Evolutionary conservation across 257 asterid genomes (phyloP).

Genomic region (Solanum lycopersicoides): DNA sequence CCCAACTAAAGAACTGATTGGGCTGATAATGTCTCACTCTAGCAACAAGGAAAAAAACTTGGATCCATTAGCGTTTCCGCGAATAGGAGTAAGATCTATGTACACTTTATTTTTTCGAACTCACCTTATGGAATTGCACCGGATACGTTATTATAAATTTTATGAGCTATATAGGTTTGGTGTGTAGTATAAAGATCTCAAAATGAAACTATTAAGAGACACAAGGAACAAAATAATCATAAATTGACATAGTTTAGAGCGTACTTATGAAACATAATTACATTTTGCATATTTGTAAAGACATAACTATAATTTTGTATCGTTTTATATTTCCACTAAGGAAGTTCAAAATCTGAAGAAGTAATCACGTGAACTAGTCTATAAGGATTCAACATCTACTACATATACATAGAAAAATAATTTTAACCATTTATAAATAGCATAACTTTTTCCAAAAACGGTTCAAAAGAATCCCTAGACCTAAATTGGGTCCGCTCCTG

Average conservation of each 20-base stretch:
- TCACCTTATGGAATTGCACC: no score
- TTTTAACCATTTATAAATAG: not conserved
- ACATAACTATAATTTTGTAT: not conserved
- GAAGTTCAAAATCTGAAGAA: not conserved
- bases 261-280: not conserved
- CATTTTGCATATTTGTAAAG: no score
- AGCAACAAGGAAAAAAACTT: not conserved
- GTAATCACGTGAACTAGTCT: fast-evolving
- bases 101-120: no score
- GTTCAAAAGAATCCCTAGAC: not conserved
- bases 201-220: not conserved
- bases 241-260: not conserved
- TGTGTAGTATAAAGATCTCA: not conserved
- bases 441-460: not conserved
- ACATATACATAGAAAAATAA: not conserved
- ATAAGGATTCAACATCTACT: not conserved
- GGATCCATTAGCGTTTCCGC: not conserved
- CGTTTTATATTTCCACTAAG: not conserved
- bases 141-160: not conserved
- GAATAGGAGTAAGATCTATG: not conserved
- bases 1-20: not conserved
- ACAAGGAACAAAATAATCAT: not conserved
- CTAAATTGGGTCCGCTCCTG: not conserved
- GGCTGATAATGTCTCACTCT: not conserved
- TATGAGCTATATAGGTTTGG: not conserved